Conservation (phyloP, 768 basidiomycete species). For the Kwoniella mangroviensis region DNA sequence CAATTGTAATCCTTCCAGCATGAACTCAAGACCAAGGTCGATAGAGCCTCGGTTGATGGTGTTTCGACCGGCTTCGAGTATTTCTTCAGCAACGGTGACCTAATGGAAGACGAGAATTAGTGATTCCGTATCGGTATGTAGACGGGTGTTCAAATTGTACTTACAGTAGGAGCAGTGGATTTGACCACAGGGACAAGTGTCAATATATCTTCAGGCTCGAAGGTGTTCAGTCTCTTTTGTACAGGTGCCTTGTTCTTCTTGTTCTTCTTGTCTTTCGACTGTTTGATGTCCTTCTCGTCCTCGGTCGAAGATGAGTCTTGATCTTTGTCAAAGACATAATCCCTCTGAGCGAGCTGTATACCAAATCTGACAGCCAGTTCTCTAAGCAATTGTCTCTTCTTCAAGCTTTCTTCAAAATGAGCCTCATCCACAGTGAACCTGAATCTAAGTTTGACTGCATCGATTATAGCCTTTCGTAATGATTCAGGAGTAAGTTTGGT, state of each 20-base stretch:
- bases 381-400: slow-evolving; percentile 58
- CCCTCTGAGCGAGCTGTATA: slow-evolving; percentile 58
- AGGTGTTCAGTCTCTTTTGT: slow-evolving; percentile 41
- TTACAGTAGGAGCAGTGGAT: slow-evolving; percentile 56
- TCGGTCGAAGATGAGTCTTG: slow-evolving; percentile 15
- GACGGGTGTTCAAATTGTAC: slow-evolving; percentile 17
- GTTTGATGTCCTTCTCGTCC: slow-evolving; percentile 32
- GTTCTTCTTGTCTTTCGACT: slow-evolving; percentile 40
- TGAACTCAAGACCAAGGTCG: slow-evolving; percentile 59
- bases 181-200: slow-evolving; percentile 59
- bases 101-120: slow-evolving; percentile 17
- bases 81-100: slow-evolving; percentile 59
- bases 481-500: slow-evolving; percentile 57
- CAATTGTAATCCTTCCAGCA: slow-evolving; percentile 58
- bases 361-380: slow-evolving; percentile 59
- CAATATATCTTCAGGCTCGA: slow-evolving; percentile 59
- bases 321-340: slow-evolving; percentile 54
- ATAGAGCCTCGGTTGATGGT: slow-evolving; percentile 57
- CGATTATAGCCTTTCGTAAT: slow-evolving; percentile 51
- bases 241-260: slow-evolving; percentile 43
- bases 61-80: slow-evolving; percentile 58
- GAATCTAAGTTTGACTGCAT: slow-evolving; percentile 57
- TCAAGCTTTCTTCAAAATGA: slow-evolving; percentile 49
- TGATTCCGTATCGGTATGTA: neutral
- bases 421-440: slow-evolving; percentile 54